phyloP scores from a whole-genome alignment of 1,139 yeast species.

The Eremothecium cymbalariae region DNA sequence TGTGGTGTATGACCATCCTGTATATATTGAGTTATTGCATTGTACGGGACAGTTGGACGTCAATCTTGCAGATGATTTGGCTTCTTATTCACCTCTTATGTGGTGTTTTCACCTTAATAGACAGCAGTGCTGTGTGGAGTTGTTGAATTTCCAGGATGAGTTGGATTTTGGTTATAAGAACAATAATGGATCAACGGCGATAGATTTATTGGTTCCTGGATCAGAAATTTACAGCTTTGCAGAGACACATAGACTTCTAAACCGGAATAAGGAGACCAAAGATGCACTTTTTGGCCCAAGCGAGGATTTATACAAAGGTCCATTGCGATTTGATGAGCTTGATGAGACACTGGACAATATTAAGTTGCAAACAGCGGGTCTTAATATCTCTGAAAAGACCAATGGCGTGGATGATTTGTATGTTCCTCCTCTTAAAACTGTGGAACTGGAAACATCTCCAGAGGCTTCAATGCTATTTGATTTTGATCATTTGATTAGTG shows the following conservation, averaged over 20 bases:
- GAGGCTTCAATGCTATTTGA: not conserved
- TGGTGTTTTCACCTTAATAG: conserved; percentile 40
- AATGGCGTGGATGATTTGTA: conserved; percentile 13
- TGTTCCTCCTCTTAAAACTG: conserved; percentile 5
- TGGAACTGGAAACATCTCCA: not conserved
- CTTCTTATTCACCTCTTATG: conserved; percentile 42
- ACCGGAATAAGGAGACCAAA: conserved; percentile 13
- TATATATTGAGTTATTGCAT: conserved; percentile 37
- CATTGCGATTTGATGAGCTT: conserved; percentile 29
- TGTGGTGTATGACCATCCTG: conserved; percentile 23
- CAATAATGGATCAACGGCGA: conserved; percentile 33
- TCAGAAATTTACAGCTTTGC: conserved; percentile 34
- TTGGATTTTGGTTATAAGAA: conserved; percentile 30
- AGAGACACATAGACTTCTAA: conserved; percentile 34
- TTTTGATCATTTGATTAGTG: not conserved
- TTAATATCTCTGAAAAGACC: too few relatives aligned
- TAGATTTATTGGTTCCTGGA: conserved; percentile 35
- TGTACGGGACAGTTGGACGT: conserved; percentile 27
- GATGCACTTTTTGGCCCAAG: not conserved
- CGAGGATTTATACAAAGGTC: conserved; percentile 24
- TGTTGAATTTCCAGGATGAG: conserved; percentile 37
- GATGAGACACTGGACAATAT: conserved; percentile 37
- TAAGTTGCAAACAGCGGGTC: conserved; percentile 43
- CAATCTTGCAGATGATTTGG: conserved; percentile 33
- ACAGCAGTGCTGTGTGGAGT: conserved; percentile 31